Evolutionary conservation across 331 rosid species (phyloP).

Genomic region (Telfairia occidentalis): DNA sequence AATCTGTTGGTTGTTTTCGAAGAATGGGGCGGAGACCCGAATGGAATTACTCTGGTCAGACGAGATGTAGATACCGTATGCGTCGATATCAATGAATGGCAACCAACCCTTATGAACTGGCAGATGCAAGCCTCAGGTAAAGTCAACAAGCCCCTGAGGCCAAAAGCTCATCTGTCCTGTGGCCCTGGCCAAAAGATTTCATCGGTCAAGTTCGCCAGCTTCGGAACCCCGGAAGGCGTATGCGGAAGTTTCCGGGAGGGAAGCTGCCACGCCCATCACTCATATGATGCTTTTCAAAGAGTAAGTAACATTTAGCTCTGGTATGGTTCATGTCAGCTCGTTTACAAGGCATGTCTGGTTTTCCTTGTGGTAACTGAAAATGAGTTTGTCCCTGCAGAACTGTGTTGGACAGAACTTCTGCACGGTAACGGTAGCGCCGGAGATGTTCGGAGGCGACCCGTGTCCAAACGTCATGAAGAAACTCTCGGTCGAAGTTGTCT

Average conservation of each 20-base stretch:
- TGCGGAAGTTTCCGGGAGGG: conserved; percentile 55
- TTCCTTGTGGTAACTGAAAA: not conserved
- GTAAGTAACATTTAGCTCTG: conserved; percentile 18
- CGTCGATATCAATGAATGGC: conserved; percentile 14
- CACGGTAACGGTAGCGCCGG: conserved; percentile 39
- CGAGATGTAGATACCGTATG: conserved; percentile 25
- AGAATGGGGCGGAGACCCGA: conserved; percentile 40
- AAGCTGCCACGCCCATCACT: conserved; percentile 52
- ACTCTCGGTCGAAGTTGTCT: conserved; percentile 31
- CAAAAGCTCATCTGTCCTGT: conserved; percentile 19
- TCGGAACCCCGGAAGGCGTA: conserved; percentile 34
- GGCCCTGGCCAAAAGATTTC: conserved; percentile 21
- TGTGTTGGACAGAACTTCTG: conserved; percentile 42
- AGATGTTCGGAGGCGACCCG: conserved; percentile 58
- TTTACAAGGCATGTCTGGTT: not conserved
- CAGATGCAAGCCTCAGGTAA: conserved; percentile 19
- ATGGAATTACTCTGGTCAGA: conserved; percentile 17
- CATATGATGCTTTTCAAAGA: conserved; percentile 39
- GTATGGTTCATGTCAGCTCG: not conserved
- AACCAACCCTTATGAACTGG: conserved; percentile 17
- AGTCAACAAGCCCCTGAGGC: conserved; percentile 16
- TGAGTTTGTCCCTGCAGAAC: conserved; percentile 27
- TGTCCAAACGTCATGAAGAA: conserved; percentile 37
- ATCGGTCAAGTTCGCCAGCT: conserved; percentile 24
- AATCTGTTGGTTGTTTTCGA: conserved; percentile 33